Base-by-base conservation (phyloP, 306 rosid genomes). In the Geum urbanum region DNA sequence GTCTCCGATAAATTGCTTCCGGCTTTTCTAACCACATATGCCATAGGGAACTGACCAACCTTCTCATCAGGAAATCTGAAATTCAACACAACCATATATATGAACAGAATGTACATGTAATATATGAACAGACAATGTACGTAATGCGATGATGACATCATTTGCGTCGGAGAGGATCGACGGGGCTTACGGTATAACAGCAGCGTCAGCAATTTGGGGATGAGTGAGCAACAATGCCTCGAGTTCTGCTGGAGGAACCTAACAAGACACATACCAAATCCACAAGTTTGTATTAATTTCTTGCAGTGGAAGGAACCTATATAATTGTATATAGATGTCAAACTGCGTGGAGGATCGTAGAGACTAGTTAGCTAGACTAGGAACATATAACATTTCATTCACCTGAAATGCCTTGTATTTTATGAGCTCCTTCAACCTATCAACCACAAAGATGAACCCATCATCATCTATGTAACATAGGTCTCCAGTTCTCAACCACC, bases 391-490 rank as follows among this genome's bases (percentile, higher is more conserved):
- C 37, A 32, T 32, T 32, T 32, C 37, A 1, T 32, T 59, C 8
- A 91, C 98, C 97, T 92, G 98, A 85, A 86, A 90, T 40, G 97
- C 98, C 80, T 90, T 88, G 82, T 92, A 92, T 56, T 92, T 92
- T 18, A 92, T 92, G 13, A 92, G 94, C 86, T 92, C 98, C 73
- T 92, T 92, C 75, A 92, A 65, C 58, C 98, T 79, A 83, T 92
- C 98, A 4, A 92, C 97, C 39, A 92, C 79, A 66, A 92, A 92
- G 72, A 92, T 74, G 74, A 81, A 90, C n/a, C 98, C 97, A 72
- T 90, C 97, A 15, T 54, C 82, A 62, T 92, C 96, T 10, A 92
- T 76, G 73, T 82, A 90, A 82, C 98, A 92, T 37, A 90, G 76
- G 76, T 92, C 98, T 12, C 98, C 97, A 9, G 98, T 90, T 80